Evolutionary conservation across 495 filamentous ascomycete genomes (phyloP), one percentile per base, ranked within the genome.

Genomic region (Aspergillus incahuasiensis): DNA sequence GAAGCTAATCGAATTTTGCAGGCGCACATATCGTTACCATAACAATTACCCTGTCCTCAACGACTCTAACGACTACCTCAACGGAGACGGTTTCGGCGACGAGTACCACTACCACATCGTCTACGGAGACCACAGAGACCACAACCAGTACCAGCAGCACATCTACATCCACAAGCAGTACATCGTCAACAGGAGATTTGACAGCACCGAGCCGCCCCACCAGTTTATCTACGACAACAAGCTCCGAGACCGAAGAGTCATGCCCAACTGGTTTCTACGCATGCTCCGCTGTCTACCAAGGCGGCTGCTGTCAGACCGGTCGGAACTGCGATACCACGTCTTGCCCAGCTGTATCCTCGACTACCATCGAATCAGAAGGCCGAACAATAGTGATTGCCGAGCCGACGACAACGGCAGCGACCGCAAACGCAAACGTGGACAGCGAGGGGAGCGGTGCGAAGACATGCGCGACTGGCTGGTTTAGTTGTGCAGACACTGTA

Each of bases 271-370:
- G 88, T 1, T 89, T 89, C 74, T 94, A 94, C 70, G 80, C 83
- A 48, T 86, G 88, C 65, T 80, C 77, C 44, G 81, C 81, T 0
- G 77, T 80, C 48, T 83, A 88, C 54, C 78, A 82, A 3, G 84
- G 84, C 43, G 88, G 88, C 4, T 94, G 89, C 70, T 94, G 89
- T 69, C 87, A 85, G 21, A 88, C 88, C 6, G 91, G 90, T 1
- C 82, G 91, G 25, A 77, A 95, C 69, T 97, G 92, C 69, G 84
- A 85, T 66, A 70, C 83, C 64, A 79, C 91, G 56, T 66, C 84
- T 64, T 84, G 91, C 78, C 87, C 88, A 0, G 68, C 80, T 0
- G 69, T 72, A 0, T 54, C 74, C 0, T 76, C 74, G 43, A 85
- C 86, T 8, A 88, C 86, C 1, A 68, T 90, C 18, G 79, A 71